Conservation (phyloP, 108 stramenopile species). For the Nannochloropsis gaditana region DNA sequence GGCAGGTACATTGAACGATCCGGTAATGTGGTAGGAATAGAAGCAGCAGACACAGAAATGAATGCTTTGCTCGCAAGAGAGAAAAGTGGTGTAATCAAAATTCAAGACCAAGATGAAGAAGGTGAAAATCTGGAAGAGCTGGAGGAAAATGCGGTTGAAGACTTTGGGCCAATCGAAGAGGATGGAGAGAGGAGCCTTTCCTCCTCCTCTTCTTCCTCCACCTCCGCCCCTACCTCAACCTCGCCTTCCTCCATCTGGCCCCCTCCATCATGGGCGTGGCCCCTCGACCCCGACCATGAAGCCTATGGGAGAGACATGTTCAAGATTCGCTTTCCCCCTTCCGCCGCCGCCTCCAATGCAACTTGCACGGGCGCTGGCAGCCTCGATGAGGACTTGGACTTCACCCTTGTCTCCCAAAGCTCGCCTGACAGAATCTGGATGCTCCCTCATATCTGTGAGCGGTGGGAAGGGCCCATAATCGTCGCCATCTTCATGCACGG, state of each 20-base stretch:
- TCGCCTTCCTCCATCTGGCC: not conserved
- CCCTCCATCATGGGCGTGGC: not conserved
- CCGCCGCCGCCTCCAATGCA: not conserved
- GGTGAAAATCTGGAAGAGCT: not conserved
- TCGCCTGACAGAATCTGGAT: conserved; percentile 71
- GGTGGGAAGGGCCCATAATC: conserved; percentile 66
- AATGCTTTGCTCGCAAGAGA: not conserved
- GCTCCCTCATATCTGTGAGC: conserved; percentile 66
- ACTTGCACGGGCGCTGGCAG: not conserved
- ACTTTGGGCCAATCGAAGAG: not conserved
- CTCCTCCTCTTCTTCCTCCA: not conserved
- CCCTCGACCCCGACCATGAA: not conserved
- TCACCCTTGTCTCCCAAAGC: conserved; percentile 66
- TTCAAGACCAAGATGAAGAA: not conserved
- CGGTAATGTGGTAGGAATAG: too few relatives aligned
- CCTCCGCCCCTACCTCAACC: not conserved
- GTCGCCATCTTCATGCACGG: conserved; percentile 64
- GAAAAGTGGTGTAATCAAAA: not conserved
- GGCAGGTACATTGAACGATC: too few relatives aligned
- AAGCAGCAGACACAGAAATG: not conserved
- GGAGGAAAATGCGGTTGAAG: not conserved
- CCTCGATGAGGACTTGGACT: conserved; percentile 31
- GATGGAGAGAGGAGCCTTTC: not conserved
- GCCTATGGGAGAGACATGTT: not conserved
- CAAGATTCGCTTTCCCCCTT: not conserved